phyloP scores from a whole-genome alignment of 2,329 filamentous ascomycete species.

The Penicillium sp. region DNA sequence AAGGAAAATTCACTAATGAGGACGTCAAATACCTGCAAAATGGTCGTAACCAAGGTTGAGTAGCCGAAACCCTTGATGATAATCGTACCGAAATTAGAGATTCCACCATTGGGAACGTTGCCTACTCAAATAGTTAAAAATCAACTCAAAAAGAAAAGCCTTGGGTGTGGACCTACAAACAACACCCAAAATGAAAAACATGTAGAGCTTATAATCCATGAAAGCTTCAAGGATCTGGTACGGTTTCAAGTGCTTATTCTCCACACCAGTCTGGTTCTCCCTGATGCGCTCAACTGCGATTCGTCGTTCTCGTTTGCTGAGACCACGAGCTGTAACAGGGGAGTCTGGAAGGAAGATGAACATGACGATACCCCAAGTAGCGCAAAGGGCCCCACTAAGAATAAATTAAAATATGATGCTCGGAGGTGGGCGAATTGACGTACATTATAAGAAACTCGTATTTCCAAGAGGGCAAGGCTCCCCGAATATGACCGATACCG shows the following conservation, averaged over 20 bases:
- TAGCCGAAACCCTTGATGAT: conserved; percentile 62
- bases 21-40: conserved; percentile 46
- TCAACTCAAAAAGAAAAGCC: background rate
- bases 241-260: conserved; percentile 57
- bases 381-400: conserved; percentile 52
- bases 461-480: conserved; percentile 61
- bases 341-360: conserved; percentile 36
- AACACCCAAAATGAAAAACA: conserved; percentile 55
- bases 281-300: conserved; percentile 11
- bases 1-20: background rate
- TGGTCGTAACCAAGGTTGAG: conserved; percentile 53
- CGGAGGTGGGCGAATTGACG: background rate
- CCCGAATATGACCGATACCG: conserved; percentile 61
- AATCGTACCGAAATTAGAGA: conserved; percentile 59
- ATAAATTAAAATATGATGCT: background rate
- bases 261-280: conserved; percentile 24
- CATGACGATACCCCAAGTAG: conserved; percentile 61
- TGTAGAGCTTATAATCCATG: conserved; percentile 59
- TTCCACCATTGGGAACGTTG: conserved; percentile 58
- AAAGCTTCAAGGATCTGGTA: conserved; percentile 59
- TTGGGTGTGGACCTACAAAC: conserved; percentile 33
- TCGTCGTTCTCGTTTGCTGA: conserved; percentile 1
- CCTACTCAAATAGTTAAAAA: conserved; percentile 14
- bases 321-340: background rate
- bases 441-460: conserved; percentile 68